Evolutionary conservation across 164 flowering plant species (phyloP).

Genomic region (Liriodendron chinense): DNA sequence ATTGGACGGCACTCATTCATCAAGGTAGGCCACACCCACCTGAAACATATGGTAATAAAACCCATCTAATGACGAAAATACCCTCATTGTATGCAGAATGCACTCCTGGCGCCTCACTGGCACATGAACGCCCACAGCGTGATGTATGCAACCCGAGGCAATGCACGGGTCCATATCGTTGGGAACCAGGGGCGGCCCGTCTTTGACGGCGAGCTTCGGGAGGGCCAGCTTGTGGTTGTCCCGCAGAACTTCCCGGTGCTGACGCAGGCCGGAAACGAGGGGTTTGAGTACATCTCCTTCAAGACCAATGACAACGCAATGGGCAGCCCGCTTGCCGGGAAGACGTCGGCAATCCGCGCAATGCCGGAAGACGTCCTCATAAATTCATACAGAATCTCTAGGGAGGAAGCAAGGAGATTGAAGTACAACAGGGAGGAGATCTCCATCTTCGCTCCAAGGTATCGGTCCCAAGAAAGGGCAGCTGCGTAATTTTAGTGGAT

Average conservation of each 20-base stretch:
- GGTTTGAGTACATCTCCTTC: conserved; percentile 39
- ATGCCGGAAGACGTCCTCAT: conserved; percentile 28
- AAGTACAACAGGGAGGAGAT: conserved; percentile 41
- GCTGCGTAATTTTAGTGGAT: no score
- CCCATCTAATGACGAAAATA: no score
- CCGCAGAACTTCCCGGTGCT: conserved; percentile 51
- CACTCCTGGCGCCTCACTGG: conserved; percentile 53
- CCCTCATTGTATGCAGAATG: conserved; percentile 34
- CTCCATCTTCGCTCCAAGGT: conserved; percentile 23
- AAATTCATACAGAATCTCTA: conserved; percentile 18
- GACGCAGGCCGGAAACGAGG: conserved; percentile 36
- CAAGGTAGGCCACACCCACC: no score
- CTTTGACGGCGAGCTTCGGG: conserved; percentile 36
- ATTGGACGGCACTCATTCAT: no score
- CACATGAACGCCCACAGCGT: conserved; percentile 50
- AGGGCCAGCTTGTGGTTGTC: conserved; percentile 44
- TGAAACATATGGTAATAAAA: not conserved
- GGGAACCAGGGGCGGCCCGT: conserved; percentile 32
- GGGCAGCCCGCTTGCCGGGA: conserved; percentile 42
- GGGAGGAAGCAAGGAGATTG: conserved; percentile 43
- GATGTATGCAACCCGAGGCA: conserved; percentile 44
- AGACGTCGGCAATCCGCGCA: conserved; percentile 36
- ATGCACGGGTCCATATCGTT: conserved; percentile 43
- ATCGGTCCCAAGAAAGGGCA: not conserved
- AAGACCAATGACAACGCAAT: conserved; percentile 42